Conservation (phyloP, 1,284 basidiomycete species). For the Xerocomus amazonicus region DNA sequence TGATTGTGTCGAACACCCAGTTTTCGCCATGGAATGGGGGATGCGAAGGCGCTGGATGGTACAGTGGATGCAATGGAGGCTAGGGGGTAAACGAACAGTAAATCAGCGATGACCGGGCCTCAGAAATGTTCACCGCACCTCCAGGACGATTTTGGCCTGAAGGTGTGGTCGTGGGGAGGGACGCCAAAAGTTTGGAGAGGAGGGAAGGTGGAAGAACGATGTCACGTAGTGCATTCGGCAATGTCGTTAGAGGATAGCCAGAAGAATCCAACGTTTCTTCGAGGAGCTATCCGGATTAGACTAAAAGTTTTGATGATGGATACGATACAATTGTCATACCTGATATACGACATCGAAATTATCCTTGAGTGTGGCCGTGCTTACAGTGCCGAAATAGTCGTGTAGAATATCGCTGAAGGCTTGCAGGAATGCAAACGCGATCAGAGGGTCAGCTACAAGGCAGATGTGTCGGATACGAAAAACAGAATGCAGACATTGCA, state of each 20-base stretch:
- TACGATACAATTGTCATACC: conserved; percentile 38
- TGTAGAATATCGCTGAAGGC: conserved; percentile 80
- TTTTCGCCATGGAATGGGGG: conserved; percentile 93
- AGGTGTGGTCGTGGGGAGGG: conserved; percentile 43
- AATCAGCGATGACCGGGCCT: conserved; percentile 20
- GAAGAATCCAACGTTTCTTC: conserved; percentile 94
- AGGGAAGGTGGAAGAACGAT: conserved; percentile 88
- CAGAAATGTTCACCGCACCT: conserved; percentile 14
- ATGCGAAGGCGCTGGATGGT: conserved; percentile 74
- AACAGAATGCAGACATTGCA: neutral
- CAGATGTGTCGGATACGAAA: neutral
- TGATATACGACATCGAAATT: conserved; percentile 97
- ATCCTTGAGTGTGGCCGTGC: conserved; percentile 73
- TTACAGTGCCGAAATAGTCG: conserved; percentile 74
- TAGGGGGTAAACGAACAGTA: conserved; percentile 28
- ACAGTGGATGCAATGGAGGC: conserved; percentile 39
- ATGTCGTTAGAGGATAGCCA: conserved; percentile 93
- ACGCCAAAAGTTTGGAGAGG: conserved; percentile 73
- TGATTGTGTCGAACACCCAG: conserved; percentile 80
- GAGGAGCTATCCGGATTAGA: conserved; percentile 59
- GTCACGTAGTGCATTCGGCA: conserved; percentile 86
- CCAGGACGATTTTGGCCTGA: conserved; percentile 27
- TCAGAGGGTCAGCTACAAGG: conserved; percentile 76
- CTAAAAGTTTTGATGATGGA: neutral
- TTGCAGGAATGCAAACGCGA: conserved; percentile 86